These are phyloP conservation scores for Cercospora sp. DNA, from an alignment of 2,329 filamentous ascomycete genomes.

Conservation along the genomic window DNA sequence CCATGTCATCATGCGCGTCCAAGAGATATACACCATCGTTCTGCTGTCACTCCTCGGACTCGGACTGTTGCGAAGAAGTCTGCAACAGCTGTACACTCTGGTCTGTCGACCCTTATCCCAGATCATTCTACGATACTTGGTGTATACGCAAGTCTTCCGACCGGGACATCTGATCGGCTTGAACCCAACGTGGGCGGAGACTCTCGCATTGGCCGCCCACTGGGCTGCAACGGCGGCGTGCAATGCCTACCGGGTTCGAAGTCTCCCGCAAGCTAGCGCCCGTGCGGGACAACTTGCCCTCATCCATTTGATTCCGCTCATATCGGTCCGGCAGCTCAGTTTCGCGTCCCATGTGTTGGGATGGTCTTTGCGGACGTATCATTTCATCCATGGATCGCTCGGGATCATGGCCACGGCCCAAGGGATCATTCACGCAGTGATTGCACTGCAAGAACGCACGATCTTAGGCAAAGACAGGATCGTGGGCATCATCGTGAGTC, in stretches of 20 bases:
- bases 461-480: constrained; percentile 5
- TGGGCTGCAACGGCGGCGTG: neutral
- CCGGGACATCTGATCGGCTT: neutral
- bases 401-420: constrained; percentile 3
- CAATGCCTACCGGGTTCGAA: neutral
- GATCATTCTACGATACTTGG: neutral
- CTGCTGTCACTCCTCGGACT: neutral
- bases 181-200: neutral
- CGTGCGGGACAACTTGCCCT: neutral
- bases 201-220: neutral
- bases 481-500: constrained; percentile 1
- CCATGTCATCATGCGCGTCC: neutral
- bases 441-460: neutral
- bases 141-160: neutral
- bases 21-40: neutral
- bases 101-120: neutral
- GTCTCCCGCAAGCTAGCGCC: neutral
- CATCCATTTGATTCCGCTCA: neutral
- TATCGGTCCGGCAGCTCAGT: constrained; percentile 2
- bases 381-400: neutral
- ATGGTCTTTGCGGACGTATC: neutral
- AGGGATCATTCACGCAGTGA: neutral
- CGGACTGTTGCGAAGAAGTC: neutral
- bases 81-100: neutral
- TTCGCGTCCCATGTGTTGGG: constrained; percentile 1